A percentile compares a stretch with the other conserved stretches of the same genome.
These are phyloP conservation scores for Helenozyma rhizophorensis DNA, from an alignment of 805 yeast species.

Conservation along the genomic window DNA sequence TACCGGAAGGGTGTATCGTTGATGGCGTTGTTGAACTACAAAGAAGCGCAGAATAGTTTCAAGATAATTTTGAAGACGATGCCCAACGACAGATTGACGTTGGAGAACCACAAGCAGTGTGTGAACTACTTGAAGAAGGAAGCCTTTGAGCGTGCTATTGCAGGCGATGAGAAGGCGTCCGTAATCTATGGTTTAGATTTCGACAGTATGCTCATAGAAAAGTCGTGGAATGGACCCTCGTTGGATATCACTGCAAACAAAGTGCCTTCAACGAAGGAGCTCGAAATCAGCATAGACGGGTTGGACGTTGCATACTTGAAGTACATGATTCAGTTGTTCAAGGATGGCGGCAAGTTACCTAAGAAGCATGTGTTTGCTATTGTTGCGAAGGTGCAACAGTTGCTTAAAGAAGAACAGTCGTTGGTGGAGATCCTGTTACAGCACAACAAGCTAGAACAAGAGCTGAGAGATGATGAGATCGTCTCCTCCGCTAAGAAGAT, in stretches of 20 bases:
- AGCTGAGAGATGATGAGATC: constrained; percentile 18
- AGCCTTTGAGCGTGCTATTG: constrained; percentile 85
- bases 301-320: constrained; percentile 55
- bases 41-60: constrained; percentile 69
- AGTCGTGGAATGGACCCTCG: constrained; percentile 55
- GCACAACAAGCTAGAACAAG: constrained; percentile 21
- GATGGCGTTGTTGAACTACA: constrained; percentile 70
- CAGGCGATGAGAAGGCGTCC: constrained; percentile 58
- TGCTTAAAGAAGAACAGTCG: constrained; percentile 64
- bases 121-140: constrained; percentile 61
- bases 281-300: constrained; percentile 30
- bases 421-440: constrained; percentile 63
- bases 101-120: constrained; percentile 57
- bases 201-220: constrained; percentile 46
- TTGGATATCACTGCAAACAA: constrained; percentile 40
- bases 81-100: constrained; percentile 69
- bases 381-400: constrained; percentile 61
- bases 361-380: constrained; percentile 80
- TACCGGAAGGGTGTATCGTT: constrained; percentile 84
- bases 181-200: constrained; percentile 46
- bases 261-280: constrained; percentile 14
- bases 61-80: constrained; percentile 54
- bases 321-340: constrained; percentile 66
- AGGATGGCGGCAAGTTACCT: constrained; percentile 70
- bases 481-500: constrained; percentile 37